These are phyloP conservation scores for Blepharisma undulans DNA, from an alignment of 169 alveolate genomes.

Conservation along the genomic window DNA sequence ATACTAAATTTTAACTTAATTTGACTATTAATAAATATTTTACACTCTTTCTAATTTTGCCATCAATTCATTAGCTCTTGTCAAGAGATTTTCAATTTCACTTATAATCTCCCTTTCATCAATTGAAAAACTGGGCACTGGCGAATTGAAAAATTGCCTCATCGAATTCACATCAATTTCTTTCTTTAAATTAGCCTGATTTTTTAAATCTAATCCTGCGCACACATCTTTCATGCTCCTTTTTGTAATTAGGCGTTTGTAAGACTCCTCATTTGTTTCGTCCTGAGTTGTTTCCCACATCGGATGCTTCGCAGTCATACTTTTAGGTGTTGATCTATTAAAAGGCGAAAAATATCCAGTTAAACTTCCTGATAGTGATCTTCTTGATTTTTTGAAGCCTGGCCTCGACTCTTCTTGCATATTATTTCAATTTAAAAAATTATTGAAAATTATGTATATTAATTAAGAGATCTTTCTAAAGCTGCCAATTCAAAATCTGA, in stretches of 20 bases:
- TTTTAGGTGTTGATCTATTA: background rate
- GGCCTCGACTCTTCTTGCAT: background rate
- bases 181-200: background rate
- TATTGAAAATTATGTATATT: background rate
- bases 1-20: background rate
- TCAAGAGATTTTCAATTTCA: background rate
- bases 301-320: background rate
- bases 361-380: background rate
- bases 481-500: background rate
- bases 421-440: background rate
- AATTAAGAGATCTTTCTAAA: constrained; percentile 18
- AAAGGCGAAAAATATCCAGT: background rate
- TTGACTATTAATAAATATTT: background rate
- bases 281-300: background rate
- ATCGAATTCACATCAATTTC: background rate
- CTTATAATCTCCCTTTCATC: background rate
- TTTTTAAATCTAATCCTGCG: background rate
- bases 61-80: background rate
- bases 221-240: background rate
- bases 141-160: background rate
- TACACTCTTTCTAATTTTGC: background rate
- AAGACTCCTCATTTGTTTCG: background rate
- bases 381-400: background rate
- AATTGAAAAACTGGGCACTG: background rate
- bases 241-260: background rate